A percentile compares a stretch with the other conserved stretches of the same genome.
Evolutionary conservation across 169 alveolate genomes (phyloP).

Genomic region (Theileria orientalis): DNA sequence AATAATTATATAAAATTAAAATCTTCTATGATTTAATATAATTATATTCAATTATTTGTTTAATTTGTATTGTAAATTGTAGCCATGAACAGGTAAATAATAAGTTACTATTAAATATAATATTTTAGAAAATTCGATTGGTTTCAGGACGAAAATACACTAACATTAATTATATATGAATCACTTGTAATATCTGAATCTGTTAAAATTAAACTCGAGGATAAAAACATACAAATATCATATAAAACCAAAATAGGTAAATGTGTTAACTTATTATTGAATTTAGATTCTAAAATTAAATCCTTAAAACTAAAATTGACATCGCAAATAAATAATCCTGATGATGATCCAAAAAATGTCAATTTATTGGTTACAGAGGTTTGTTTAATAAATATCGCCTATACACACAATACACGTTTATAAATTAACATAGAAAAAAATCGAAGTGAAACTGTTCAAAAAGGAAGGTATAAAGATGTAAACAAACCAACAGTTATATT

Average conservation of each 20-base stretch:
- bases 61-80: not conserved
- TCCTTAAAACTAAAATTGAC: not conserved
- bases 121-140: constrained; percentile 28
- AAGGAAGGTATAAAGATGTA: constrained; percentile 2
- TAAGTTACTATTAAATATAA: not conserved
- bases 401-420: not conserved
- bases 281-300: not conserved
- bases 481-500: too few relatives aligned
- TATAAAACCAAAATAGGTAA: constrained; percentile 2
- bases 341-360: not conserved
- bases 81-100: not conserved
- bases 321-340: constrained; percentile 14
- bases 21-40: not conserved
- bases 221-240: constrained; percentile 4
- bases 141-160: constrained; percentile 29
- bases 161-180: constrained; percentile 31
- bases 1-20: not conserved
- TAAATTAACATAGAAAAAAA: constrained; percentile 10
- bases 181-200: not conserved
- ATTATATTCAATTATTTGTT: not conserved
- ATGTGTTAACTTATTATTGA: not conserved
- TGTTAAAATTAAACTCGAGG: not conserved
- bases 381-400: not conserved
- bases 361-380: constrained; percentile 13
- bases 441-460: constrained; percentile 19